Conservation (phyloP, 108 stramenopile species). For the Cyclotella cryptica region DNA sequence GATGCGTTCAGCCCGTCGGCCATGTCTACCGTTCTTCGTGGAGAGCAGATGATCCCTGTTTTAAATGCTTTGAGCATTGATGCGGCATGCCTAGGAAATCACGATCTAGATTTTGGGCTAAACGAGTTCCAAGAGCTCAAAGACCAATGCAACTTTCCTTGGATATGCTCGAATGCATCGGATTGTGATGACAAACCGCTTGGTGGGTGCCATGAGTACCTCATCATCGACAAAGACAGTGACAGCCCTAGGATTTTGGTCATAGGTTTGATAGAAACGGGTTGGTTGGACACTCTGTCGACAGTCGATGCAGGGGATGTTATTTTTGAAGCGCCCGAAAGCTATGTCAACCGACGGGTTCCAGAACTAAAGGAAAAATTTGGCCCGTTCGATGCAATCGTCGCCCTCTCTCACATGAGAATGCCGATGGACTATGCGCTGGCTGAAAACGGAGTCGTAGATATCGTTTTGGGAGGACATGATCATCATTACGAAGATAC, state of each 20-base stretch:
- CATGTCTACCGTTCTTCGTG: conserved; percentile 50
- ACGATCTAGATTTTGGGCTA: conserved; percentile 61
- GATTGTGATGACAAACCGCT: conserved; percentile 16
- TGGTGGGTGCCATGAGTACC: conserved; percentile 34
- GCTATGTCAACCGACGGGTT: conserved; percentile 41
- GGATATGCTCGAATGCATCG: conserved; percentile 51
- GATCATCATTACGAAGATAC: conserved; percentile 63
- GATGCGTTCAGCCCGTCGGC: conserved; percentile 53
- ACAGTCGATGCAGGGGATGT: conserved; percentile 43
- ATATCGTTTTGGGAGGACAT: conserved; percentile 64
- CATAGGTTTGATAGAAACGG: conserved; percentile 48
- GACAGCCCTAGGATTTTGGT: conserved; percentile 25
- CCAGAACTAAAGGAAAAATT: conserved; percentile 25
- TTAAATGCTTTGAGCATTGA: conserved; percentile 47
- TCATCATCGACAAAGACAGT: conserved; percentile 35
- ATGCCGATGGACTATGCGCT: conserved; percentile 58
- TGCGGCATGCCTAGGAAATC: conserved; percentile 55
- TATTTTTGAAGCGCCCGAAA: conserved; percentile 42
- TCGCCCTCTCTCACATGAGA: conserved; percentile 64
- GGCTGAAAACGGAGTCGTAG: conserved; percentile 49
- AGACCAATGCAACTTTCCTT: conserved; percentile 47
- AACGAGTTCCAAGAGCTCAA: conserved; percentile 31
- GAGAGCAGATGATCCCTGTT: conserved; percentile 55
- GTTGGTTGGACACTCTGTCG: conserved; percentile 52
- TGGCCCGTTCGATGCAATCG: conserved; percentile 38